Percentiles rank a stretch among this genome's conserved stretches.
Evolutionary conservation across 1,284 basidiomycete genomes (phyloP).

Genomic region (Puccinia brachypodii): DNA sequence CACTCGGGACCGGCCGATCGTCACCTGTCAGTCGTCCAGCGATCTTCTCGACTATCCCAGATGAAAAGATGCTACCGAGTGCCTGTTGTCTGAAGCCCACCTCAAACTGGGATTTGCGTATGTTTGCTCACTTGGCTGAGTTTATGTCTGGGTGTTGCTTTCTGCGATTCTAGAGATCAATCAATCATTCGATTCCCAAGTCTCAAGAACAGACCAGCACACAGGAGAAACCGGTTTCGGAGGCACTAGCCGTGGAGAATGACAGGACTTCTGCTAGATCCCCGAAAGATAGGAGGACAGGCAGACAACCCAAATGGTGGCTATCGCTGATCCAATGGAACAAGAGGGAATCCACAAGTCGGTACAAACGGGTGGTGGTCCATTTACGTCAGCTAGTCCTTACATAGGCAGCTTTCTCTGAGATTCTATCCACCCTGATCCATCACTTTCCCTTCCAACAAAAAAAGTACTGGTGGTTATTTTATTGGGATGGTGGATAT

Average conservation of each 20-base stretch:
- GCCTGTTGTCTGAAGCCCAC: background rate
- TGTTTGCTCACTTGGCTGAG: background rate
- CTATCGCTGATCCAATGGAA: background rate
- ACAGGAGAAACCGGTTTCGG: background rate
- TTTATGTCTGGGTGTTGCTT: background rate
- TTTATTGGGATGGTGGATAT: slow-evolving; percentile 36
- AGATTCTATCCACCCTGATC: background rate
- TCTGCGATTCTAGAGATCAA: background rate
- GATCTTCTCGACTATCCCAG: background rate
- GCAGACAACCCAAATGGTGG: background rate
- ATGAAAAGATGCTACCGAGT: background rate
- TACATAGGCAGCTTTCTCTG: background rate
- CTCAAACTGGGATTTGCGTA: background rate
- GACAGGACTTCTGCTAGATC: background rate
- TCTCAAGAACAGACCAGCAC: background rate
- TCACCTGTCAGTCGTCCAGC: slow-evolving; percentile 15
- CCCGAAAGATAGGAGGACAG: background rate
- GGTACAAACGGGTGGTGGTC: slow-evolving; percentile 6
- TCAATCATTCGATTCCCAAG: background rate
- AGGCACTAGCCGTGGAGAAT: background rate
- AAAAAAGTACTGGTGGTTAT: slow-evolving; percentile 19
- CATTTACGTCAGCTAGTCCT: slow-evolving; percentile 1
- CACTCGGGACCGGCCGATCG: background rate
- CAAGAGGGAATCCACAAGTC: background rate
- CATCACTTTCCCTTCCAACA: background rate